These are phyloP conservation scores for Mucor plumbeus DNA, from an alignment of 371 early-diverging fungal species.

Conservation along the genomic window DNA sequence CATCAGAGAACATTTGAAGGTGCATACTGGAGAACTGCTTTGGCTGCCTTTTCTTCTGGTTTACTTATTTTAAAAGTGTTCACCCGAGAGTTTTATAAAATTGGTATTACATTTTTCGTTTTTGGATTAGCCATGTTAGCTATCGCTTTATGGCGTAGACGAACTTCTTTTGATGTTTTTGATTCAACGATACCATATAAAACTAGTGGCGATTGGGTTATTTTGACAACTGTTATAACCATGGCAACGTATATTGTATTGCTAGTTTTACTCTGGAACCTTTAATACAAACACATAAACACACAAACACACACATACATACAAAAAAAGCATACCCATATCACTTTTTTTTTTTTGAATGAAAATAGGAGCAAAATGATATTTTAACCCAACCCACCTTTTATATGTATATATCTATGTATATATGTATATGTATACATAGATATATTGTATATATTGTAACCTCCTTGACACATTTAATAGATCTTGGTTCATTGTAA, in stretches of 20 bases:
- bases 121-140: constrained; percentile 71
- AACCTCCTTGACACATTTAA: too few species aligned
- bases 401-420: background rate
- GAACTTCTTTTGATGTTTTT: constrained; percentile 55
- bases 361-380: background rate
- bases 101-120: constrained; percentile 76
- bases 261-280: constrained; percentile 47
- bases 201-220: constrained; percentile 57
- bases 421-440: too few species aligned
- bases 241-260: constrained; percentile 54
- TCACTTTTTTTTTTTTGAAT: background rate
- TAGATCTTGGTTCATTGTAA: background rate
- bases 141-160: constrained; percentile 65
- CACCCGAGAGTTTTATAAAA: constrained; percentile 69
- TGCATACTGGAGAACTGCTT: constrained; percentile 79
- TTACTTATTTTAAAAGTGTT: constrained; percentile 73
- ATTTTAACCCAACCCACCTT: background rate
- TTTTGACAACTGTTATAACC: constrained; percentile 57
- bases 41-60: constrained; percentile 69
- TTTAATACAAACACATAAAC: constrained; percentile 3
- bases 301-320: background rate
- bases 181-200: constrained; percentile 50
- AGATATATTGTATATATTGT: too few species aligned
- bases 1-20: constrained; percentile 80
- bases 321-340: background rate